These are phyloP conservation scores for Thielaviopsis populi DNA, from an alignment of 2,329 filamentous ascomycete genomes.

Conservation along the genomic window DNA sequence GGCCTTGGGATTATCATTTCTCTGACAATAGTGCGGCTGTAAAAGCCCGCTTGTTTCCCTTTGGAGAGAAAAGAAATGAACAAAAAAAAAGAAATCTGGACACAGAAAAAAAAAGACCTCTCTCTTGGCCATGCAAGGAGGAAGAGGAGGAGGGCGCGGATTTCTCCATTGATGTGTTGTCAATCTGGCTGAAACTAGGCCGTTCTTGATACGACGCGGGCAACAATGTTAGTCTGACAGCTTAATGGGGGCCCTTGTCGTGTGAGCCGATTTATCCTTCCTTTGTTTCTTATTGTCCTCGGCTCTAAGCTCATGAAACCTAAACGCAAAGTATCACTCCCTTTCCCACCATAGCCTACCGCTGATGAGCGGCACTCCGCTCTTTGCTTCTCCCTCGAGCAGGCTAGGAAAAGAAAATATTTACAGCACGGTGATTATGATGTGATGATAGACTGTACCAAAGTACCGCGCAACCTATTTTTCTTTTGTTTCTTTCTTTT, in stretches of 20 bases:
- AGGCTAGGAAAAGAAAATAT: neutral
- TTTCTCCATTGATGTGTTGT: slow-evolving; percentile 6
- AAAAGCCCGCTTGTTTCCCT: slow-evolving; percentile 3
- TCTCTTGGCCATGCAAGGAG: neutral
- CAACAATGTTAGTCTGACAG: neutral
- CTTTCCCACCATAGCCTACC: neutral
- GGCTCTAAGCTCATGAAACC: neutral
- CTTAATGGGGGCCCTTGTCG: neutral
- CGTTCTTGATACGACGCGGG: neutral
- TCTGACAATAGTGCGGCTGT: neutral
- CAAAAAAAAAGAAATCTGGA: neutral
- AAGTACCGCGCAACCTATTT: neutral
- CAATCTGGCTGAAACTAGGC: neutral
- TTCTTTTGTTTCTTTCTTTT: neutral
- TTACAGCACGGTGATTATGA: neutral
- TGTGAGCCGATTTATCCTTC: neutral
- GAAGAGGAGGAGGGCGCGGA: neutral
- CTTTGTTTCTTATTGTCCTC: neutral
- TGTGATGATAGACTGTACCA: neutral
- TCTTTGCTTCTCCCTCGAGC: neutral
- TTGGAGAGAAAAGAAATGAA: neutral
- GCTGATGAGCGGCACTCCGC: neutral
- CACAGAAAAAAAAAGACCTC: neutral
- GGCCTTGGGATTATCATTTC: neutral
- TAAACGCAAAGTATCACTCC: neutral